Evolutionary conservation across 257 asterid genomes (phyloP), one percentile per base, ranked within the genome.

Genomic region (Solanum peruvianum): DNA sequence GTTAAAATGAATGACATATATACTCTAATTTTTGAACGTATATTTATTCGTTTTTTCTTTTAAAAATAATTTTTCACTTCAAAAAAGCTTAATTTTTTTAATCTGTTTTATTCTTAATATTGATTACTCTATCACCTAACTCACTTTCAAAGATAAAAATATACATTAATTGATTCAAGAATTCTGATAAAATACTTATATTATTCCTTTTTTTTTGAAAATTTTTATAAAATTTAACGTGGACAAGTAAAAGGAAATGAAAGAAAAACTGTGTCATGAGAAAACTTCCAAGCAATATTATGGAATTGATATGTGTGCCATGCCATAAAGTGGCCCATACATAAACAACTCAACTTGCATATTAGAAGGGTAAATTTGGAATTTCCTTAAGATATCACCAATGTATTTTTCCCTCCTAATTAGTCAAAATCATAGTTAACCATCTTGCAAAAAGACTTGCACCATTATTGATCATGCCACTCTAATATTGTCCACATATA

Each of bases 401-500:
- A 47, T 47, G 29, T 42, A 11, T 70, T n/a, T 75, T 12, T 56
- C 72, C 52, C 78, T 83, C 85, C 37, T 29, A 85, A 45, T 45
- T 45, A 86, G 88, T 89, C 92, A 89, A 91, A 90, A 11, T 69
- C 86, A 14, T 18, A 80, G 75, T 87, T 41, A 80, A 47, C 67
- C 85, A 52, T 85, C 41, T 16, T 42, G 25, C 78, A 37, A 52
- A 71, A 42, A 64, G 78, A 82, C 69, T 90, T 91, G 92, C 91
- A 92, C 93, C 94, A 91, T 87, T 89, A 80, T 80, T 80, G 42
- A 47, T 80, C 67, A 80, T 16, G 29, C 67, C 85, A 88, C 75
- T 88, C 21, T 85, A 78, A 81, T 87, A 87, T 87, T 84, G 82
- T 86, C 90, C 93, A 87, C 91, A 89, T 85, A 86, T 72, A 58